A percentile compares a stretch with the other conserved stretches of the same genome.
Evolutionary conservation across 2,329 filamentous ascomycete species (phyloP).

Genomic region (Hyphodiscus sp.): DNA sequence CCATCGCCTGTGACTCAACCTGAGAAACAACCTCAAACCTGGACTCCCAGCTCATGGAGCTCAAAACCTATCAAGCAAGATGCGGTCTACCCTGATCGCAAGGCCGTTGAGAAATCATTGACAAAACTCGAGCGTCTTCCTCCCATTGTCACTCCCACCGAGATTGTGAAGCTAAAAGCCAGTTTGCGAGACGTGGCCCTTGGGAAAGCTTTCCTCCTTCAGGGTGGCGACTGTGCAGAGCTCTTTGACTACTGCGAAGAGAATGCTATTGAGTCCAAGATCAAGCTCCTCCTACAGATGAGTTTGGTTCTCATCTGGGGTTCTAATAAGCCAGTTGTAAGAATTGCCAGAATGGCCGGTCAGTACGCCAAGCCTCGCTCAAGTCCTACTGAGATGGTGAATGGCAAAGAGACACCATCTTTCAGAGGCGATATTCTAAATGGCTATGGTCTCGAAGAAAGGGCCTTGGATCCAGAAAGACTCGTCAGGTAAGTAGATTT

Average conservation of each 20-base stretch:
- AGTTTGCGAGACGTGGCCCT: constrained; percentile 79
- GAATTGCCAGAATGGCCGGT: constrained; percentile 92
- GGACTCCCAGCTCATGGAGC: constrained; percentile 65
- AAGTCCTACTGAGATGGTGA: constrained; percentile 74
- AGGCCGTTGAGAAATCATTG: constrained; percentile 52
- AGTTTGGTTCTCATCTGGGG: constrained; percentile 93
- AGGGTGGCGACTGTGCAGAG: constrained; percentile 96
- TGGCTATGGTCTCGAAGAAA: constrained; percentile 69
- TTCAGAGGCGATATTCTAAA: constrained; percentile 97
- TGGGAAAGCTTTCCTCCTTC: constrained; percentile 87
- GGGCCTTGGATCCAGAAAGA: constrained; percentile 74
- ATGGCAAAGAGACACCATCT: constrained; percentile 76
- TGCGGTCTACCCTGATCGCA: constrained; percentile 60
- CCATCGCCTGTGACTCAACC: neutral
- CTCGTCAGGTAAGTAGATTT: constrained; percentile 57
- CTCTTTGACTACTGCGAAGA: constrained; percentile 95
- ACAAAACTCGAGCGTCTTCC: constrained; percentile 63
- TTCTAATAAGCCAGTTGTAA: constrained; percentile 71
- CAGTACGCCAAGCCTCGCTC: constrained; percentile 96
- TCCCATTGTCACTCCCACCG: constrained; percentile 70
- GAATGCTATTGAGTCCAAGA: constrained; percentile 86
- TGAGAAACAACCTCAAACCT: constrained; percentile 26
- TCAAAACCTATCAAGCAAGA: constrained; percentile 73
- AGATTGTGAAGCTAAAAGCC: constrained; percentile 74
- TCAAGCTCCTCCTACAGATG: constrained; percentile 96